phyloP scores from a whole-genome alignment of 352 stramenopile genomes.

The Phytophthora brassicae region DNA sequence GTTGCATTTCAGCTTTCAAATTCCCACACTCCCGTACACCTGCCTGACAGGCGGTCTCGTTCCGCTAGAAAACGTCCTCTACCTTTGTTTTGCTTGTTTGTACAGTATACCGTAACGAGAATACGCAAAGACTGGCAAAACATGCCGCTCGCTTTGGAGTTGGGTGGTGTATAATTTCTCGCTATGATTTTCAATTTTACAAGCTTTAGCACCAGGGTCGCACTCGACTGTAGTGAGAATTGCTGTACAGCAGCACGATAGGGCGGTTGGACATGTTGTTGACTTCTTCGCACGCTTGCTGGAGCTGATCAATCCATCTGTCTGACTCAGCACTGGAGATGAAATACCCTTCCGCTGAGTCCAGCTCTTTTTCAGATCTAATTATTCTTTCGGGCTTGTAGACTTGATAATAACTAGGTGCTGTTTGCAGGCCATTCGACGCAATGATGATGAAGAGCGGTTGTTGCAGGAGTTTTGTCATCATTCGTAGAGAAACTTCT shows the following conservation, averaged over 20 bases:
- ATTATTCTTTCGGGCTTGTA: constrained; percentile 8
- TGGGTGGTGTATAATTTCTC: too few species aligned
- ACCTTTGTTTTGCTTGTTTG: not conserved
- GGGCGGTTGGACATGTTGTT: not conserved
- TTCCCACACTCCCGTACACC: too few species aligned
- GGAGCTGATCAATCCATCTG: constrained; percentile 8
- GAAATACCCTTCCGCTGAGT: constrained; percentile 18
- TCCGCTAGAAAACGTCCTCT: constrained; percentile 19
- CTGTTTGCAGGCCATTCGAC: constrained; percentile 4
- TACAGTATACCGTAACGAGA: not conserved
- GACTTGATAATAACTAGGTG: constrained; percentile 11
- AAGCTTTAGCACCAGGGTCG: not conserved
- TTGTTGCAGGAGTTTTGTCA: constrained; percentile 21
- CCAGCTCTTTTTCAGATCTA: constrained; percentile 4
- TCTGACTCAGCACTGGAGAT: constrained; percentile 1
- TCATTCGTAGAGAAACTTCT: constrained; percentile 23
- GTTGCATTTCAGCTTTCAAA: too few species aligned
- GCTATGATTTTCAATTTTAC: not conserved
- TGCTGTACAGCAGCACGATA: constrained; percentile 15
- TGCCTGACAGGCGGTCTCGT: constrained; percentile 10
- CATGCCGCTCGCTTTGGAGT: constrained; percentile 7
- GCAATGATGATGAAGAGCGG: constrained; percentile 16
- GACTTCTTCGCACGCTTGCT: not conserved
- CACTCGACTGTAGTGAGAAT: constrained; percentile 21
- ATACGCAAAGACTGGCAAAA: constrained; percentile 13